phyloP scores from a whole-genome alignment of 176 grass and related monocot genomes.

The Ananas comosus region DNA sequence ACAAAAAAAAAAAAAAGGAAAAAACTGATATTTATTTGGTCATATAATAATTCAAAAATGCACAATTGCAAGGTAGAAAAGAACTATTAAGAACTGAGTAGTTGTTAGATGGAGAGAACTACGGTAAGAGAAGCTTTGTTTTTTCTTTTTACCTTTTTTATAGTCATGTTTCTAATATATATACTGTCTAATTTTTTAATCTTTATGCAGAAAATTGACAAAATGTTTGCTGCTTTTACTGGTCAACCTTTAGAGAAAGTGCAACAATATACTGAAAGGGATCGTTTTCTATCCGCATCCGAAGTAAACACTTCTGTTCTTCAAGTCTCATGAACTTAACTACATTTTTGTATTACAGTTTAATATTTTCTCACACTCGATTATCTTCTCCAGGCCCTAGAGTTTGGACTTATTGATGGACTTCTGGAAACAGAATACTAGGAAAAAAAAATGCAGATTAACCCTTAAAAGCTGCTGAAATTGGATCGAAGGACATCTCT shows the following conservation, averaged over 20 bases:
- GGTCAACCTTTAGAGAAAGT: slow-evolving; percentile 76
- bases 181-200: slow-evolving; percentile 14
- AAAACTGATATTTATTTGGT: too few species aligned
- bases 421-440: slow-evolving; percentile 80
- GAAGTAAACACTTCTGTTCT: slow-evolving; percentile 39
- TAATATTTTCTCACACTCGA: neutral
- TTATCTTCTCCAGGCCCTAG: slow-evolving; percentile 57
- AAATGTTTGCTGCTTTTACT: slow-evolving; percentile 92
- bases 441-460: neutral
- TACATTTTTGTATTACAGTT: slow-evolving; percentile 5
- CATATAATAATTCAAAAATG: too few species aligned
- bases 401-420: slow-evolving; percentile 79
- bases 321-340: slow-evolving; percentile 6
- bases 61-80: too few species aligned
- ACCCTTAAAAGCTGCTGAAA: slow-evolving; percentile 5
- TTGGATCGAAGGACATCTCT: neutral
- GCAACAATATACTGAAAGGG: slow-evolving; percentile 82
- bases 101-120: neutral
- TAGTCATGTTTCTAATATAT: slow-evolving; percentile 10
- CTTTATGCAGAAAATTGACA: slow-evolving; percentile 87
- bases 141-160: neutral
- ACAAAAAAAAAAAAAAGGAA: too few species aligned
- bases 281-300: slow-evolving; percentile 73
- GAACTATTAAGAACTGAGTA: too few species aligned
- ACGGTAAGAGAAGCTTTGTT: slow-evolving; percentile 3